Conservation (phyloP, 108 stramenopile genomes). For the Cyclotella atomus region DNA sequence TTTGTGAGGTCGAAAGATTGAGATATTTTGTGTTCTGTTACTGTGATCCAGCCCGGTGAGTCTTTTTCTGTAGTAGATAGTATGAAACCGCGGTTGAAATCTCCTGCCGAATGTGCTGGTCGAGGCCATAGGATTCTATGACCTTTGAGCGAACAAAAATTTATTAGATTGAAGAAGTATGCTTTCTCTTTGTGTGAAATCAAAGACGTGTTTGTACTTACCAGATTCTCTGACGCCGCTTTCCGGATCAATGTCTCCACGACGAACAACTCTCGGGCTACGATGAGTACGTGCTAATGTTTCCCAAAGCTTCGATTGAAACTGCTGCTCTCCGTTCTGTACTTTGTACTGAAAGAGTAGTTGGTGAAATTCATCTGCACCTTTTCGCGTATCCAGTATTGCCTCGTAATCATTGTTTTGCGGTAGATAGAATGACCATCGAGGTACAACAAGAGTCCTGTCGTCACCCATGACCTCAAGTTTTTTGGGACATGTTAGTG, state of each 20-base stretch:
- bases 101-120: slow-evolving; percentile 1
- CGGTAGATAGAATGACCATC: slow-evolving; percentile 45
- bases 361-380: slow-evolving; percentile 11
- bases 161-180: not conserved
- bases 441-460: slow-evolving; percentile 72
- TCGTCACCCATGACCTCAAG: slow-evolving; percentile 84
- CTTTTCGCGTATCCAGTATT: not conserved
- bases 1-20: slow-evolving; percentile 92
- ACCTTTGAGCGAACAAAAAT: not conserved
- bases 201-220: not conserved
- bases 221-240: slow-evolving; percentile 73
- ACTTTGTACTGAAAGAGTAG: slow-evolving; percentile 4
- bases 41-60: slow-evolving; percentile 85
- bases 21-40: slow-evolving; percentile 90
- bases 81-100: slow-evolving; percentile 32
- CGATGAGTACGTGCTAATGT: slow-evolving; percentile 42
- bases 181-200: not conserved
- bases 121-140: slow-evolving; percentile 74
- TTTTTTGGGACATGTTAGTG: slow-evolving; percentile 41
- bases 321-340: too few species aligned
- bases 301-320: slow-evolving; percentile 61
- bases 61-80: slow-evolving; percentile 46
- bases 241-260: slow-evolving; percentile 79
- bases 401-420: not conserved
- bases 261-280: slow-evolving; percentile 69